Evolutionary conservation across 306 rosid species (phyloP), one percentile per base, ranked within the genome.

Genomic region (Aeschynomene evenia): DNA sequence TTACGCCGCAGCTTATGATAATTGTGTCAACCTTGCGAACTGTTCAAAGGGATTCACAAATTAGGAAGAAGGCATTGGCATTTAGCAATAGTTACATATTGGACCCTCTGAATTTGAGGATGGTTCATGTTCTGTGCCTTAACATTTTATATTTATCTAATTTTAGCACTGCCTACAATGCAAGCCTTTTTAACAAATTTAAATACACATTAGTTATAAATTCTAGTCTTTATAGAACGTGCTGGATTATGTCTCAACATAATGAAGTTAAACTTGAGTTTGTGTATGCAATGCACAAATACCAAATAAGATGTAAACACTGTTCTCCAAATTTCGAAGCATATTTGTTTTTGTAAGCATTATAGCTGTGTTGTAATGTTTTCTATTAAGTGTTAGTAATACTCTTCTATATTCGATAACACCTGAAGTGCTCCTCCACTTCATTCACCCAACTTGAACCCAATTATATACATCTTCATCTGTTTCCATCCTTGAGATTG

Each of bases 241-340:
- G 13, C n/a, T 39, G n/a, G n/a, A 39, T 39, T 39, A n/a, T 39
- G 45, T 43, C 49, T 28, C 66, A 40, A 43, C 31, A 52, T 11
- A 51, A 58, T 6, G 33, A 43, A 23, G 36, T 73, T 43, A 53
- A 67, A 14, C 67, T 6, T 6, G 54, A 51, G 14, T 16, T 26
- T 40, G 28, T 37, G 26, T 28, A 51, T 28, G 20, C 63, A 52
- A 51, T 28, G 20, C 63, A 52, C 24, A 43, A 52, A n/a, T 74
- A 15, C 22, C 37, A 54, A 11, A 21, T 14, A 29, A 39, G 36
- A 16, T 51, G 43, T 19, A 54, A 33, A 23, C 39, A 43, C 4
- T 22, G 48, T 51, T 22, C 20, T 70, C 22, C 21, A 52, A 54
- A 57, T 80, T 63, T 64, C 59, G 49, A 65, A 58, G 15, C 3